Conservation (phyloP, 2,329 filamentous ascomycete species). For the Truncatella angustata region DNA sequence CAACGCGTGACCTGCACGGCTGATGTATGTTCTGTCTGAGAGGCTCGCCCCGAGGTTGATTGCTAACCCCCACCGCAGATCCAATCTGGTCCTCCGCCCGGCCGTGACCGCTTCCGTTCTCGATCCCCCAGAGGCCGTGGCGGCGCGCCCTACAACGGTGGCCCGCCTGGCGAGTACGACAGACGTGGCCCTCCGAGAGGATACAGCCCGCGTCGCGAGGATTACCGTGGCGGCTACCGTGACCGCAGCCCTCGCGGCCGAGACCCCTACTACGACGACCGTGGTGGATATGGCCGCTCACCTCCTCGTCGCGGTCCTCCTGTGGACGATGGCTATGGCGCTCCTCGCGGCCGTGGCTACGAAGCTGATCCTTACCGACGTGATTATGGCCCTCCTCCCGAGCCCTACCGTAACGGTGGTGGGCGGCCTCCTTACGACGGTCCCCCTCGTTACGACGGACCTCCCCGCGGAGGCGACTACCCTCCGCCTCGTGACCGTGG, state of each 20-base stretch:
- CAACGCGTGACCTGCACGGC: constrained; percentile 79
- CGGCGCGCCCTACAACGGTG: constrained; percentile 57
- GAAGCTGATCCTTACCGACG: constrained; percentile 78
- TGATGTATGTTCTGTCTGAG: constrained; percentile 62
- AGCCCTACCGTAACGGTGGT: constrained; percentile 54
- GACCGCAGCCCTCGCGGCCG: constrained; percentile 70
- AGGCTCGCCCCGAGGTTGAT: not conserved
- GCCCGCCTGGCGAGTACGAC: constrained; percentile 50
- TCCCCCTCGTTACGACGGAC: constrained; percentile 48
- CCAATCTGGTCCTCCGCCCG: constrained; percentile 71
- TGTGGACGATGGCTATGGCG: constrained; percentile 74
- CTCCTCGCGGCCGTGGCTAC: constrained; percentile 63
- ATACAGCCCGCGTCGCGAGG: constrained; percentile 75
- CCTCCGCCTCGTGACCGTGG: constrained; percentile 49
- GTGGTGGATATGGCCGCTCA: constrained; percentile 70
- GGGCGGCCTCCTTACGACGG: constrained; percentile 53
- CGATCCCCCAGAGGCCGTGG: constrained; percentile 69
- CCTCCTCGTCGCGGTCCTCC: constrained; percentile 71
- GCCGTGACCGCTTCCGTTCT: constrained; percentile 73
- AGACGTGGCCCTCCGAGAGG: constrained; percentile 75
- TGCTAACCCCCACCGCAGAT: constrained; percentile 47
- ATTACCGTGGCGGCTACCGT: constrained; percentile 73
- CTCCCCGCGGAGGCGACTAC: constrained; percentile 30
- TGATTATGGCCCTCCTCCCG: constrained; percentile 56
- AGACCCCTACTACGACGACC: constrained; percentile 85